Percentiles rank a stretch among this genome's conserved stretches.
These are phyloP conservation scores for Handroanthus guayacan DNA, from an alignment of 257 asterid species.

Conservation along the genomic window DNA sequence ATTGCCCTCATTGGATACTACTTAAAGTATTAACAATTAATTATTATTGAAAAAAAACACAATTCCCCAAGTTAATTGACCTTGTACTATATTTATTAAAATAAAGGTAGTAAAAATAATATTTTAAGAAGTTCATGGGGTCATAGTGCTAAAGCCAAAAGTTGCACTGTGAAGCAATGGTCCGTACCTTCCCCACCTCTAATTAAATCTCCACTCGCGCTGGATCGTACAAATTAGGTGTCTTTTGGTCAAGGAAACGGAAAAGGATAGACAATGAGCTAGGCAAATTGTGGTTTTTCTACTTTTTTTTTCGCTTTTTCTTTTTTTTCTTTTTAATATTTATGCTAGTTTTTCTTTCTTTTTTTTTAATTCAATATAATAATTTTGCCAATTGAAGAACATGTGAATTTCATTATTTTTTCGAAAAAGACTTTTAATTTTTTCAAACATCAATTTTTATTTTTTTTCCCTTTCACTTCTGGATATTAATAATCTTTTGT, in stretches of 20 bases:
- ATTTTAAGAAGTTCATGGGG: slow-evolving; percentile 5
- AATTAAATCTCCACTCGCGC: slow-evolving; percentile 19
- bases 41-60: neutral
- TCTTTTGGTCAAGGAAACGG: slow-evolving; percentile 5
- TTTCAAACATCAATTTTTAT: no score
- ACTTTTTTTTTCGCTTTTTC: neutral
- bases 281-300: neutral
- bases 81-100: neutral
- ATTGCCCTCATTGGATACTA: slow-evolving; percentile 25
- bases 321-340: no score
- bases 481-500: no score
- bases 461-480: no score
- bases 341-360: no score
- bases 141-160: slow-evolving; percentile 23
- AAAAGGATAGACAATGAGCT: no score
- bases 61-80: neutral
- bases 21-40: neutral
- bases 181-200: slow-evolving; percentile 27
- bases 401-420: no score
- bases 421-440: no score
- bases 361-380: no score
- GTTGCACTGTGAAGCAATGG: slow-evolving; percentile 34
- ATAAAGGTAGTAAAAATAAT: slow-evolving; percentile 13
- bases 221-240: slow-evolving; percentile 18
- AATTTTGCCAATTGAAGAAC: no score